These are phyloP conservation scores for Irpex rosettiformis DNA, from an alignment of 1,284 basidiomycete species.

Conservation along the genomic window DNA sequence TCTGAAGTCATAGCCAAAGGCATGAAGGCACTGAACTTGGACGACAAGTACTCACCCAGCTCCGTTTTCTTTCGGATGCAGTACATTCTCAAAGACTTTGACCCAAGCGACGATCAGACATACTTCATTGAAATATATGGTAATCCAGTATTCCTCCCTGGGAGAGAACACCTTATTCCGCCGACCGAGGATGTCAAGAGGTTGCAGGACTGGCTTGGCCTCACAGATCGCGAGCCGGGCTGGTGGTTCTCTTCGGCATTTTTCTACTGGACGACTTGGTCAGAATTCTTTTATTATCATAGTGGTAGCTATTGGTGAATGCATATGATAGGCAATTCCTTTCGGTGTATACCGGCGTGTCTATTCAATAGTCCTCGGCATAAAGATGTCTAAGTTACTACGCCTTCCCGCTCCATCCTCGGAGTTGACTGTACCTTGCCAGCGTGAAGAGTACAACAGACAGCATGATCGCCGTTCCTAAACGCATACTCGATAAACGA, in stretches of 20 bases:
- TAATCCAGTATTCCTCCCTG: background rate
- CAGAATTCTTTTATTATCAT: no score
- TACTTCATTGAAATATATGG: background rate
- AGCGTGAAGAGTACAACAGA: slow-evolving; percentile 9
- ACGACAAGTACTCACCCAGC: background rate
- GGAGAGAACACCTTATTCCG: background rate
- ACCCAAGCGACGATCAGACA: background rate
- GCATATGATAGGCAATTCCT: no score
- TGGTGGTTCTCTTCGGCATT: no score
- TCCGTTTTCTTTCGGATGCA: background rate
- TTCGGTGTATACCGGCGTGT: no score
- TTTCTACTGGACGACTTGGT: no score
- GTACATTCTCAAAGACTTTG: background rate
- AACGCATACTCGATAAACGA: background rate
- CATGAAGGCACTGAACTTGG: no score
- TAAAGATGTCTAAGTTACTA: no score
- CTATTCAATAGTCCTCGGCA: no score
- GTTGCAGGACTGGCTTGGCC: background rate
- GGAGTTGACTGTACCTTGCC: background rate
- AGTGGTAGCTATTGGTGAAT: no score
- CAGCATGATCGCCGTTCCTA: slow-evolving; percentile 11
- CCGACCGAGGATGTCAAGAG: background rate
- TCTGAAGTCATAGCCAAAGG: background rate
- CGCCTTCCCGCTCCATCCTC: background rate
- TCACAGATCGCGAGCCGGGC: background rate